Evolutionary conservation across 208 protist genomes (phyloP).

Genomic region (Wallacemonas sp.): DNA sequence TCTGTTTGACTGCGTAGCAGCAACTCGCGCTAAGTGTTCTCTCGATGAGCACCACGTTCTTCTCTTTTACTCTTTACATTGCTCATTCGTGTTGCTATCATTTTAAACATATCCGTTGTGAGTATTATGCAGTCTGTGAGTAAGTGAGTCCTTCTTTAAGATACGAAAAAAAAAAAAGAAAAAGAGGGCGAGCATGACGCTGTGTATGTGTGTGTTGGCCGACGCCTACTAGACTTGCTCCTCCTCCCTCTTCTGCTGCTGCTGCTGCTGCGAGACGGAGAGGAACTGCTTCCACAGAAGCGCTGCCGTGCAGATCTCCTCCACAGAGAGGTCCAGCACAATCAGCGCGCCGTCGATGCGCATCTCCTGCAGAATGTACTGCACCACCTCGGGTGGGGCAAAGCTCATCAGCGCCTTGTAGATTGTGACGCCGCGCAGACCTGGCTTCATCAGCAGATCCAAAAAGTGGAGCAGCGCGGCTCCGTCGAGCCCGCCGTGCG

Average conservation of each 20-base stretch:
- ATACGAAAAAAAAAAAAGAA: too few relatives aligned
- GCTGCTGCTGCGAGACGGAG: constrained; percentile 50
- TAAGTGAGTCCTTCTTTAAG: not conserved
- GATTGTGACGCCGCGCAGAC: constrained; percentile 56
- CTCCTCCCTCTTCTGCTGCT: constrained; percentile 6
- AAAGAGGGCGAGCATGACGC: too few relatives aligned
- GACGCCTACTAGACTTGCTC: not conserved
- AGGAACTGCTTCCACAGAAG: constrained; percentile 76
- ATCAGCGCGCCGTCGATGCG: constrained; percentile 81
- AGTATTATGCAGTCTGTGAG: not conserved
- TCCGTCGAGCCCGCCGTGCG: constrained; percentile 45
- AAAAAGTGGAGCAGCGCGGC: constrained; percentile 81
- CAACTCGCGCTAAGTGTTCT: too few relatives aligned
- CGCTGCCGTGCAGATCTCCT: constrained; percentile 71
- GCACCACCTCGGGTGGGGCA: constrained; percentile 72
- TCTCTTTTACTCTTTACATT: too few relatives aligned
- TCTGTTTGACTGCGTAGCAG: too few relatives aligned
- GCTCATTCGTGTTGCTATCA: too few relatives aligned
- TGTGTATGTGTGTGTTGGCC: too few relatives aligned
- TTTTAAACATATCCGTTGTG: too few relatives aligned
- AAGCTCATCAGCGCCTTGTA: constrained; percentile 67
- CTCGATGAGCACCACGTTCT: too few relatives aligned
- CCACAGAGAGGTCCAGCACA: constrained; percentile 73
- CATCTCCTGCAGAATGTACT: constrained; percentile 85
- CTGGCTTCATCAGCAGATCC: constrained; percentile 75